phyloP scores from a whole-genome alignment of 345 rosid genomes.

The Citrus reticulata region DNA sequence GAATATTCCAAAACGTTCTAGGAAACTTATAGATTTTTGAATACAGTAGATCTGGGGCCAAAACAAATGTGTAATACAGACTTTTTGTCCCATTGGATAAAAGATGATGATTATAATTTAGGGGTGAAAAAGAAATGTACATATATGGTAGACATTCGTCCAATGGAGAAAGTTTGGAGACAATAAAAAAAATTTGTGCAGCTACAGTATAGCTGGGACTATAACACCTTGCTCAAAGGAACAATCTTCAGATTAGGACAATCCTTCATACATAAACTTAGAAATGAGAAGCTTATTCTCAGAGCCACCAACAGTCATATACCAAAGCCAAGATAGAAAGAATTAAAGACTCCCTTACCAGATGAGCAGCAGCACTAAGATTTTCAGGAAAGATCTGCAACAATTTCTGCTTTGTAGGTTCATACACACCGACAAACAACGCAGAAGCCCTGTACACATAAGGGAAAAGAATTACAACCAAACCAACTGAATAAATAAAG shows the following conservation, averaged over 20 bases:
- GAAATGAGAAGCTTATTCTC: constrained; percentile 2
- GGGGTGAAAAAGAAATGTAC: neutral
- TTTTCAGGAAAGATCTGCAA: constrained; percentile 73
- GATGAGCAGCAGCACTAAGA: constrained; percentile 83
- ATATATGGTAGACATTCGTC: neutral
- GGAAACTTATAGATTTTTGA: neutral
- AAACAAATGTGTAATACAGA: neutral
- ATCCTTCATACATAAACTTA: neutral
- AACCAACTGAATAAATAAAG: neutral
- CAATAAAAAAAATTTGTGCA: neutral
- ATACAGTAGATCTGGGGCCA: neutral
- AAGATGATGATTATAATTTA: neutral
- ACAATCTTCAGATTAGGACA: neutral
- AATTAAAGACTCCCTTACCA: constrained; percentile 47
- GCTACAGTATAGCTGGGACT: neutral
- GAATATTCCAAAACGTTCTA: neutral
- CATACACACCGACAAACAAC: constrained; percentile 87
- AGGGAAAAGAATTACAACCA: constrained; percentile 4
- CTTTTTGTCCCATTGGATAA: neutral
- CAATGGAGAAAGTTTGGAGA: neutral
- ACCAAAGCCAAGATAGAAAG: neutral
- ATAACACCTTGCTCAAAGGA: neutral
- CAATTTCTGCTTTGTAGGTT: constrained; percentile 89
- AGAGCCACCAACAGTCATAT: neutral
- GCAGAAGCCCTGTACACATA: constrained; percentile 77